Evolutionary conservation across 257 asterid species (phyloP), one percentile per base, ranked within the genome.

Genomic region (Sherardia arvensis): DNA sequence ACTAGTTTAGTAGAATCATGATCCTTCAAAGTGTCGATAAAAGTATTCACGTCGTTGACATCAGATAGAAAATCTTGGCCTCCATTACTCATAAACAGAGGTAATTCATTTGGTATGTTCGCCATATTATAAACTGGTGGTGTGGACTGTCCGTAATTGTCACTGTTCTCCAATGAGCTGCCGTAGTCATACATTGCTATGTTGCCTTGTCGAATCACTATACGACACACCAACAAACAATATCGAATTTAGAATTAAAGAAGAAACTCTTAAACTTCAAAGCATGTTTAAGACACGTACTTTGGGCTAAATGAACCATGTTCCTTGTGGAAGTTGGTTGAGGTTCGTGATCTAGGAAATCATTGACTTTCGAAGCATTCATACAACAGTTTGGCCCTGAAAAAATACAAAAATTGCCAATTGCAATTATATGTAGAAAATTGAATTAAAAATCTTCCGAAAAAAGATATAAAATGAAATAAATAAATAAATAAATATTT

Each of bases 281-380:
- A n/a, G n/a, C n/a, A n/a, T n/a, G n/a, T 48, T 17, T 10, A 17
- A 48, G 23, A 48, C 2, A 72, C 87, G 65, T 84, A 88, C 94
- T 85, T 54, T 88, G 95, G 21, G 90, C 84, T 34, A 88, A 69
- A 62, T 88, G 96, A 71, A 88, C 21, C 90, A 88, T 75, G 74
- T 85, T 87, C 74, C 83, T 87, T 10, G 95, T 84, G 3, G 96
- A 76, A 1, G 96, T 87, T 62, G 96, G 82, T 54, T 88, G 85
- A 63, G 82, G 79, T 54, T 73, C 81, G 67, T 74, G 78, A 23
- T 54, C 62, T 0, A 81, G 78, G 54, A 73, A 76, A 27, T 69
- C 33, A 61, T 55, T 67, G 17, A 81, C 59, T 9, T 21, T 71
- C 55, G 96, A 85, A 59, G 91, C 70, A 71, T 84, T 82, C 54